phyloP scores from a whole-genome alignment of 1,139 yeast genomes.

The Pichia sp. region DNA sequence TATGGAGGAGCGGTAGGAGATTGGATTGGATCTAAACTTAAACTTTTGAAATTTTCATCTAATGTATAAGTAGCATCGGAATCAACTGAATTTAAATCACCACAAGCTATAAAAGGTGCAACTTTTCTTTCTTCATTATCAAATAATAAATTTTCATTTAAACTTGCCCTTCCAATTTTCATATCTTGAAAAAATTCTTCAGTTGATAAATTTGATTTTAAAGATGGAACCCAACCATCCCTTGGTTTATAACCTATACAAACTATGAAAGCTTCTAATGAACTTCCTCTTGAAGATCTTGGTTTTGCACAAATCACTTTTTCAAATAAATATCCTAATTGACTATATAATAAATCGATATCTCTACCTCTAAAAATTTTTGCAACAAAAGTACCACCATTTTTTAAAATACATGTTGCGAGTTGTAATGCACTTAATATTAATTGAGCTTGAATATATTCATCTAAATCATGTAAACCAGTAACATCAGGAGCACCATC shows the following conservation, averaged over 20 bases:
- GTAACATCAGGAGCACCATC: conserved; percentile 99
- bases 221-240: conserved; percentile 68
- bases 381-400: conserved; percentile 93
- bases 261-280: conserved; percentile 88
- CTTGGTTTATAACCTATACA: conserved; percentile 84
- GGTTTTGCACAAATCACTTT: conserved; percentile 94
- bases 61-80: conserved; percentile 91
- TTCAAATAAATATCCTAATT: conserved; percentile 76
- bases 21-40: conserved; percentile 82
- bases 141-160: conserved; percentile 36
- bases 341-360: conserved; percentile 84
- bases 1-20: conserved; percentile 96
- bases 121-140: conserved; percentile 56
- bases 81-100: conserved; percentile 79
- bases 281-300: conserved; percentile 87
- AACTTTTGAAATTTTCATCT: conserved; percentile 35
- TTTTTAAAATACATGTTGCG: conserved; percentile 79
- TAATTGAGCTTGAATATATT: conserved; percentile 91
- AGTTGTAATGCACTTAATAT: conserved; percentile 85
- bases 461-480: conserved; percentile 93
- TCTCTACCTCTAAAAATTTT: conserved; percentile 95
- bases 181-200: conserved; percentile 71
- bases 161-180: conserved; percentile 45
- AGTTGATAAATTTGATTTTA: conserved; percentile 49
- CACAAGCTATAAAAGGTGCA: conserved; percentile 91